Conservation (phyloP, 2,329 filamentous ascomycete genomes). For the Fusarium goolgardi region DNA sequence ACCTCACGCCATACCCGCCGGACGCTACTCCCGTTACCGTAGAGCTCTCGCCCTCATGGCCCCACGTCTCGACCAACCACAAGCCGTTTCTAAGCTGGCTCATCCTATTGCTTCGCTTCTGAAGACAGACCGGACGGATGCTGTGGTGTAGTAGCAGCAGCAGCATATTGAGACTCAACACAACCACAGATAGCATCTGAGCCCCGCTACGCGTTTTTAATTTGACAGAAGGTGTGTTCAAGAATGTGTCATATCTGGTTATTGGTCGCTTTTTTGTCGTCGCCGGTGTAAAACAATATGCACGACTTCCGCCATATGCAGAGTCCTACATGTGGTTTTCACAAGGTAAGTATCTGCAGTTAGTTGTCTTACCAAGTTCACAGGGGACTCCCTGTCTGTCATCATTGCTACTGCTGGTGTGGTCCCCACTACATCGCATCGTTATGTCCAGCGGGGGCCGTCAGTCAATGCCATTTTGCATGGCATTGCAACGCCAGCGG, state of each 20-base stretch:
- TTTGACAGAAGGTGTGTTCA: not conserved
- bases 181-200: conserved; percentile 22
- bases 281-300: conserved; percentile 8
- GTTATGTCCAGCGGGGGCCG: conserved; percentile 38
- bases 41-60: conserved; percentile 43
- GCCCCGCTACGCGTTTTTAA: not conserved
- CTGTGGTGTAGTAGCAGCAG: conserved; percentile 21
- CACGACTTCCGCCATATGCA: conserved; percentile 22
- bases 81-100: conserved; percentile 26
- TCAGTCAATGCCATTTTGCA: conserved; percentile 48
- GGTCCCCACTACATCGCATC: conserved; percentile 43
- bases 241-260: not conserved
- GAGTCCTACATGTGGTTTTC: conserved; percentile 16
- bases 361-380: conserved; percentile 41
- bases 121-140: conserved; percentile 11
- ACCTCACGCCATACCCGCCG: conserved; percentile 48
- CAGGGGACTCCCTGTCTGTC: conserved; percentile 48
- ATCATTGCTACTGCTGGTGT: conserved; percentile 38
- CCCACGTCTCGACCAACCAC: conserved; percentile 45
- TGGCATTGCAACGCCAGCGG: conserved; percentile 47
- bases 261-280: not conserved
- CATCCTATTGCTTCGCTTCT: conserved; percentile 40
- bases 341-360: conserved; percentile 28
- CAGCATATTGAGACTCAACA: conserved; percentile 29
- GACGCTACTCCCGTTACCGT: conserved; percentile 45